Evolutionary conservation across 2,329 filamentous ascomycete species (phyloP).

Genomic region (Plenodomus tracheiphilus): DNA sequence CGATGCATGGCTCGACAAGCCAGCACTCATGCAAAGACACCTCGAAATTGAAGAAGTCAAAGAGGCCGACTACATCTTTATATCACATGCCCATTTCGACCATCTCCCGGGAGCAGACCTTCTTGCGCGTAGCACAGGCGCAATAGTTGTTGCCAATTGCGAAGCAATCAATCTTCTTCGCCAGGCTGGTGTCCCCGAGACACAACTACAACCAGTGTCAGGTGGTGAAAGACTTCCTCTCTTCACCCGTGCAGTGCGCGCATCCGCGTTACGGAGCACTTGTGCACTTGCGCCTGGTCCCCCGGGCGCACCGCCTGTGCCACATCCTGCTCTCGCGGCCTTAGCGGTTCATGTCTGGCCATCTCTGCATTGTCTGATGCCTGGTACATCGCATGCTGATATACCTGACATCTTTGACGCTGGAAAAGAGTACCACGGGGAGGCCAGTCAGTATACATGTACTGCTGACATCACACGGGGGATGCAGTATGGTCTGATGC

Average conservation of each 20-base stretch:
- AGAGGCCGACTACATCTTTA: conserved; percentile 10
- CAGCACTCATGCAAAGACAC: neutral
- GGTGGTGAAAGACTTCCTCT: conserved; percentile 8
- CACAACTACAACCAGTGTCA: conserved; percentile 4
- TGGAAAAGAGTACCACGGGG: neutral
- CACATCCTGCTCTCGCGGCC: neutral
- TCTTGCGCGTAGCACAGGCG: conserved; percentile 6
- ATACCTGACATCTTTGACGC: conserved; percentile 4
- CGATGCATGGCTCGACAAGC: conserved; percentile 9
- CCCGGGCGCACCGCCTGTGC: neutral
- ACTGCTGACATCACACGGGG: conserved; percentile 4
- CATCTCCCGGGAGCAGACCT: conserved; percentile 10
- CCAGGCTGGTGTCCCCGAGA: conserved; percentile 3
- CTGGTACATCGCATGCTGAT: neutral
- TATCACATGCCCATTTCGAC: conserved; percentile 10
- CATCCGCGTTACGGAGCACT: neutral
- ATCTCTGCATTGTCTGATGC: conserved; percentile 4
- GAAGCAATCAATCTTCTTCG: conserved; percentile 6
- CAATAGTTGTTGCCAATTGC: conserved; percentile 6
- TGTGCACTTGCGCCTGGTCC: neutral
- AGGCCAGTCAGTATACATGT: conserved; percentile 2
- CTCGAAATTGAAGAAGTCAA: conserved; percentile 4
- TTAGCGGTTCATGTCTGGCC: conserved; percentile 7
- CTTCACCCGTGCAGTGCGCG: conserved; percentile 2
- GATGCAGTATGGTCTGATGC: conserved; percentile 8